These are phyloP conservation scores for Ophioceras dolichostomum DNA, from an alignment of 2,329 filamentous ascomycete species.

Conservation along the genomic window DNA sequence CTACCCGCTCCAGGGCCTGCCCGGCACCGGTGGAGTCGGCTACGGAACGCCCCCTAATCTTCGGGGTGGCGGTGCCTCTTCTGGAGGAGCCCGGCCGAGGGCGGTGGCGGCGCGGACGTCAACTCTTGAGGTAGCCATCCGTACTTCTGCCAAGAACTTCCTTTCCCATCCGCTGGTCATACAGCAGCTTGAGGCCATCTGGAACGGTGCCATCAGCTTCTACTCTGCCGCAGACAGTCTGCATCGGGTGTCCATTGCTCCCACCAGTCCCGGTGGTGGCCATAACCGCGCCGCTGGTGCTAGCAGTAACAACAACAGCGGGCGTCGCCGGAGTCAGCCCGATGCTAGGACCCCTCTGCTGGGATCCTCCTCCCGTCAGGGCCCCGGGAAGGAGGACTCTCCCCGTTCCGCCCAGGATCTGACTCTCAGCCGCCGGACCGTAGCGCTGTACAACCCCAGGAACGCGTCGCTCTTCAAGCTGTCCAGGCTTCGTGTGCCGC, in stretches of 20 bases:
- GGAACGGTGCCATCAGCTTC: constrained; percentile 92
- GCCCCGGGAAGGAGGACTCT: constrained; percentile 1
- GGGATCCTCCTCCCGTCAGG: constrained; percentile 18
- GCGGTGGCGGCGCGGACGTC: constrained; percentile 65
- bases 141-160: constrained; percentile 85
- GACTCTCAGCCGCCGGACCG: constrained; percentile 50
- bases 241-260: constrained; percentile 45
- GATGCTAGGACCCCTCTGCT: constrained; percentile 41
- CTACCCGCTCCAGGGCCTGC: constrained; percentile 75
- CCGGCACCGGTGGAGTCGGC: constrained; percentile 32
- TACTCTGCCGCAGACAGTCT: constrained; percentile 79
- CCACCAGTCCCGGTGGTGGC: constrained; percentile 13
- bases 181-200: constrained; percentile 92
- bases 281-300: constrained; percentile 10
- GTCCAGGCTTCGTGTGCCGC: constrained; percentile 77
- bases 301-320: constrained; percentile 11
- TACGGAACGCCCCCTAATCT: constrained; percentile 25
- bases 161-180: constrained; percentile 84
- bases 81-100: constrained; percentile 32
- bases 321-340: constrained; percentile 15
- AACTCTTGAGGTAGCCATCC: constrained; percentile 84
- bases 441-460: constrained; percentile 78
- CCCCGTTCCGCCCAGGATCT: background rate
- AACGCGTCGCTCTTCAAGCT: constrained; percentile 88
- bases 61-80: constrained; percentile 22